phyloP scores from a whole-genome alignment of 2,329 filamentous ascomycete species.

The Septoria linicola region DNA sequence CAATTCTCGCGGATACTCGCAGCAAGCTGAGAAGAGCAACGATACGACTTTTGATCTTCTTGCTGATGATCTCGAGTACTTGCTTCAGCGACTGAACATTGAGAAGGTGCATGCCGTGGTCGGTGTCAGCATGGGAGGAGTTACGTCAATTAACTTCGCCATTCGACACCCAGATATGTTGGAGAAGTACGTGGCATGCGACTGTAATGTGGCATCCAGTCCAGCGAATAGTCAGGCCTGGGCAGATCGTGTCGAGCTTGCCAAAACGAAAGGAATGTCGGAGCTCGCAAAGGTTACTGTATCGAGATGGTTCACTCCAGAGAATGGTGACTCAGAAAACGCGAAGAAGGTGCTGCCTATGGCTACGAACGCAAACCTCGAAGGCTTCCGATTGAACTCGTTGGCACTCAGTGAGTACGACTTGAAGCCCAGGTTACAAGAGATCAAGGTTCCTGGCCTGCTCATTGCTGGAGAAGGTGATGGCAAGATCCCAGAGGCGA shows the following conservation, averaged over 20 bases:
- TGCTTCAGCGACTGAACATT: conserved; percentile 70
- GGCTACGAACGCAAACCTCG: conserved; percentile 66
- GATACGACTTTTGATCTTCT: conserved; percentile 61
- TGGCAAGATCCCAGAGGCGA: conserved; percentile 72
- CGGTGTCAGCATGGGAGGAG: conserved; percentile 79
- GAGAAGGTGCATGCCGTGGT: conserved; percentile 64
- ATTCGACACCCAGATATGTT: conserved; percentile 63
- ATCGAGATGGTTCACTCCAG: conserved; percentile 68
- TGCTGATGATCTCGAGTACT: conserved; percentile 62
- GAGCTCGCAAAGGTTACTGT: conserved; percentile 70
- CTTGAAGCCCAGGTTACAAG: conserved; percentile 57
- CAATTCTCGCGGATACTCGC: conserved; percentile 68
- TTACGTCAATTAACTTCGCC: conserved; percentile 71
- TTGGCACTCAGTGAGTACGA: conserved; percentile 72
- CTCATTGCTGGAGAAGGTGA: conserved; percentile 73
- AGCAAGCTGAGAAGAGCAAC: conserved; percentile 40
- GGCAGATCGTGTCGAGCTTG: conserved; percentile 70
- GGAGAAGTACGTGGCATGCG: conserved; percentile 66
- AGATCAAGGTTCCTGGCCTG: conserved; percentile 58
- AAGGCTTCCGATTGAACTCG: conserved; percentile 67
- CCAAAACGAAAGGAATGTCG: conserved; percentile 39
- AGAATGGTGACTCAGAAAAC: conserved; percentile 59
- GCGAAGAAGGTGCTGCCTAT: conserved; percentile 64
- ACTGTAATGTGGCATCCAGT: conserved; percentile 73
- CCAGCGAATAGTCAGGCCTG: conserved; percentile 74